Conservation (phyloP, 2,329 filamentous ascomycete genomes). For the Torrubiellomyces zombiae region DNA sequence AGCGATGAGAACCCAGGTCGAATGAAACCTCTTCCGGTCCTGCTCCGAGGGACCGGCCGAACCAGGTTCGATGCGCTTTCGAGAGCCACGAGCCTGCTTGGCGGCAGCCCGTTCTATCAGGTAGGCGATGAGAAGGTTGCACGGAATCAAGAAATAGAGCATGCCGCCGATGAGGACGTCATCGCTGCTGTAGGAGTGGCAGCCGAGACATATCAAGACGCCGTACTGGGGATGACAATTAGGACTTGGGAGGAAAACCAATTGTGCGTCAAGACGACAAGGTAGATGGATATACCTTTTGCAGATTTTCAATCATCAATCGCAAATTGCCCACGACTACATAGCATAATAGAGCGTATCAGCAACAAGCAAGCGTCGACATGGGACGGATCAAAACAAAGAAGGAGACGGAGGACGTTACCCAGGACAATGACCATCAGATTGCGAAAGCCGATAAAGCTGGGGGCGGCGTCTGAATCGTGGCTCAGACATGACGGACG, state of each 20-base stretch:
- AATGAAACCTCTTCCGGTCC: constrained; percentile 48
- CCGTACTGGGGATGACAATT: constrained; percentile 54
- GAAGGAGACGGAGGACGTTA: constrained; percentile 32
- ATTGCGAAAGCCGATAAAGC: constrained; percentile 87
- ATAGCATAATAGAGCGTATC: neutral
- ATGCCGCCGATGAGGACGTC: constrained; percentile 61
- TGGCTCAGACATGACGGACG: constrained; percentile 73
- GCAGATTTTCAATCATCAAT: constrained; percentile 90
- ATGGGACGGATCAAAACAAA: neutral
- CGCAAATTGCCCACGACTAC: constrained; percentile 82
- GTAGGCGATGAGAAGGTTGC: constrained; percentile 80
- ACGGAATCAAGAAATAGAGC: constrained; percentile 77
- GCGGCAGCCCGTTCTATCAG: constrained; percentile 76
- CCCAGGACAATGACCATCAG: constrained; percentile 86
- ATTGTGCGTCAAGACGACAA: too few relatives aligned
- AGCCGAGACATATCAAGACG: constrained; percentile 78
- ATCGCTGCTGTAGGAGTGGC: constrained; percentile 69
- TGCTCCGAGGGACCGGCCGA: constrained; percentile 33
- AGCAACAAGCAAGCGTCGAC: constrained; percentile 1
- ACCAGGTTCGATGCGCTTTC: constrained; percentile 36
- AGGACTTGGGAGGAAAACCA: too few relatives aligned
- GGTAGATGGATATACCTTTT: constrained; percentile 45
- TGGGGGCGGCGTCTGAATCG: constrained; percentile 57
- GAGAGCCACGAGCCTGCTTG: constrained; percentile 53
- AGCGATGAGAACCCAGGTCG: constrained; percentile 67